These are phyloP conservation scores for Chrysanthemum makinoi DNA, from an alignment of 129 eudicot genomes.

Conservation along the genomic window DNA sequence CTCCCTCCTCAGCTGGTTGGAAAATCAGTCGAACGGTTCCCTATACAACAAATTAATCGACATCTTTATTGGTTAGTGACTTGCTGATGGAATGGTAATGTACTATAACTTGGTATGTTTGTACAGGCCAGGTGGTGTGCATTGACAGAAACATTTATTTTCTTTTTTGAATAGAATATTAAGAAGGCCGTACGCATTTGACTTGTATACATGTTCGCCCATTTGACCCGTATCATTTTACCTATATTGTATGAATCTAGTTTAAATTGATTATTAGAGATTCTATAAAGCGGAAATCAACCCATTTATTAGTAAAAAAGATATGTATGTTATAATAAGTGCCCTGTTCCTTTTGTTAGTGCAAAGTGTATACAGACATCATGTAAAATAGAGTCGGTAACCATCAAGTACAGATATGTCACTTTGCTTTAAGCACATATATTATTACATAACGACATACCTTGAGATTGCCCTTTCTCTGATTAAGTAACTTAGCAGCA, in stretches of 20 bases:
- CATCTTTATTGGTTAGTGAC: background rate
- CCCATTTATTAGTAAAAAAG: too few species aligned
- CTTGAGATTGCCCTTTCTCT: constrained; percentile 67
- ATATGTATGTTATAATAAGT: background rate
- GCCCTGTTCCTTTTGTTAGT: background rate
- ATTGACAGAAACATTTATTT: too few species aligned
- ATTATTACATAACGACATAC: constrained; percentile 26
- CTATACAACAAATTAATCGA: constrained; percentile 26
- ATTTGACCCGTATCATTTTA: too few species aligned
- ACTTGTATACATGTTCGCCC: too few species aligned
- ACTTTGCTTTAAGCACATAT: too few species aligned
- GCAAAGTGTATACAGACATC: background rate
- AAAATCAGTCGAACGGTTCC: constrained; percentile 81
- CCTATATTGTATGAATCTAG: too few species aligned
- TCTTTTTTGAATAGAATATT: too few species aligned
- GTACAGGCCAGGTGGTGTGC: too few species aligned
- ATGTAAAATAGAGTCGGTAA: background rate
- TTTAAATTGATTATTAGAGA: too few species aligned
- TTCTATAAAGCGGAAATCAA: too few species aligned
- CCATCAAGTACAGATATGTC: background rate
- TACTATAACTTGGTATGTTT: too few species aligned
- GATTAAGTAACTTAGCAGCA: constrained; percentile 83
- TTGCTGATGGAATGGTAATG: background rate
- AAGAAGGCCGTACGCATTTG: too few species aligned
- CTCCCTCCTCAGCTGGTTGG: constrained; percentile 97